Conservation (phyloP, 2,329 filamentous ascomycete species). For the Colletotrichum trifolii region DNA sequence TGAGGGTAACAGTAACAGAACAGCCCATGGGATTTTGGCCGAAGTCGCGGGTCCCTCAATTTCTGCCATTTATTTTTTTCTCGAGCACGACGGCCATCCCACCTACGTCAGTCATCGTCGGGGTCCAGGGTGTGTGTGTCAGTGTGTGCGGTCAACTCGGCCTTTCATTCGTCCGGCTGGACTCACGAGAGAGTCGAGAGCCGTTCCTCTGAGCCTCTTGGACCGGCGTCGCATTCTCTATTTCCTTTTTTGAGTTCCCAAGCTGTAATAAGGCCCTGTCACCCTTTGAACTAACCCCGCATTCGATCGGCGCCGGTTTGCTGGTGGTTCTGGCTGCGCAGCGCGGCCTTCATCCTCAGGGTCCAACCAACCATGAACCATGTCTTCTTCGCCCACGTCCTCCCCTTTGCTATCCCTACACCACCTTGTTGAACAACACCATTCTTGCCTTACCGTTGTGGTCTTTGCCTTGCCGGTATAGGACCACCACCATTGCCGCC, state of each 20-base stretch:
- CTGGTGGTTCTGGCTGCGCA: slow-evolving; percentile 18
- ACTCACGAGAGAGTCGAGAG: neutral
- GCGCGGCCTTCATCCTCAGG: slow-evolving; percentile 30
- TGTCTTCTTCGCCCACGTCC: neutral
- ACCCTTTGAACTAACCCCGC: slow-evolving; percentile 30
- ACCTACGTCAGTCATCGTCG: slow-evolving; percentile 31
- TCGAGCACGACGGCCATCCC: slow-evolving; percentile 14
- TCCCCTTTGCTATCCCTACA: slow-evolving; percentile 17
- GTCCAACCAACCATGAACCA: slow-evolving; percentile 35
- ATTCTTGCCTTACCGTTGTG: neutral
- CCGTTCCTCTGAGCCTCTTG: neutral
- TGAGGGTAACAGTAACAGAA: slow-evolving; percentile 32
- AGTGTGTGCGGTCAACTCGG: slow-evolving; percentile 13
- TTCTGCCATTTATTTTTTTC: neutral
- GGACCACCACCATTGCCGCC: slow-evolving; percentile 10
- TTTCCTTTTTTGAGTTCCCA: slow-evolving; percentile 11
- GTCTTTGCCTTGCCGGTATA: neutral
- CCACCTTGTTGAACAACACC: slow-evolving; percentile 16
- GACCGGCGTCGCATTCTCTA: neutral
- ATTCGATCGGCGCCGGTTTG: slow-evolving; percentile 29
- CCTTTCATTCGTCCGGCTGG: slow-evolving; percentile 18
- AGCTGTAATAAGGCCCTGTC: slow-evolving; percentile 35
- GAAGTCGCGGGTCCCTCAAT: slow-evolving; percentile 6
- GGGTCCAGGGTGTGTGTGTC: slow-evolving; percentile 8
- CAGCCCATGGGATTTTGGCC: neutral